These are phyloP conservation scores for Aspergillus chevalieri DNA, from an alignment of 2,329 filamentous ascomycete species.

Conservation along the genomic window DNA sequence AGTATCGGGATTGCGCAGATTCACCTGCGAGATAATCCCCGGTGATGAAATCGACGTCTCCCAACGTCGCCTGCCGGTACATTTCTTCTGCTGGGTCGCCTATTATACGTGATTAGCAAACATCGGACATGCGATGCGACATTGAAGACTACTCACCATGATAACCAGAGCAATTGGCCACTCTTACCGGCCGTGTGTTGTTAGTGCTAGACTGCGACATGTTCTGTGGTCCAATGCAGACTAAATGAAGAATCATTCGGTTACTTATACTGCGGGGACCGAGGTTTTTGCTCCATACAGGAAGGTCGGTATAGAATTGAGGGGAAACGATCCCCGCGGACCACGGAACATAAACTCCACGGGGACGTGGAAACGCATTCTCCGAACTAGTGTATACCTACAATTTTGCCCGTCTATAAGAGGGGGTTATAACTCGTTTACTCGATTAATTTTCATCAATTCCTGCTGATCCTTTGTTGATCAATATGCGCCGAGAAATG, in stretches of 20 bases:
- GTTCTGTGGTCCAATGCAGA: not conserved
- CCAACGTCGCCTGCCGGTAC: conserved; percentile 30
- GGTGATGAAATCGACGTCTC: conserved; percentile 47
- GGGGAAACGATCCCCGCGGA: no score
- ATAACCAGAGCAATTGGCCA: conserved; percentile 32
- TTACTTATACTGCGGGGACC: no score
- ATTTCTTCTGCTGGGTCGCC: conserved; percentile 33
- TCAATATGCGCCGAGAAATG: not conserved
- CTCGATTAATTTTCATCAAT: no score
- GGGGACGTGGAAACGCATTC: no score
- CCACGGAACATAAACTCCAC: no score
- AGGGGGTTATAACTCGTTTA: no score
- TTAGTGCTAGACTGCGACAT: not conserved
- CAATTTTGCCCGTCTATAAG: no score
- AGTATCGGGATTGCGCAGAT: conserved; percentile 4
- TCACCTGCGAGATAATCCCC: conserved; percentile 48
- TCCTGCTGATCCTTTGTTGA: not conserved
- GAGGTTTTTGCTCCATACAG: no score
- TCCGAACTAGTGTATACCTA: no score
- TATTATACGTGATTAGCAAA: not conserved
- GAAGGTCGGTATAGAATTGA: no score
- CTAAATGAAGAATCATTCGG: no score
- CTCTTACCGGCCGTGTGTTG: conserved; percentile 18
- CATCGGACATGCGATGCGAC: not conserved
- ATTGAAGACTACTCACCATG: conserved; percentile 11